A percentile compares a stretch with the other conserved stretches of the same genome.
These are phyloP conservation scores for Hypomyces rosellus DNA, from an alignment of 2,329 filamentous ascomycete genomes.

Conservation along the genomic window DNA sequence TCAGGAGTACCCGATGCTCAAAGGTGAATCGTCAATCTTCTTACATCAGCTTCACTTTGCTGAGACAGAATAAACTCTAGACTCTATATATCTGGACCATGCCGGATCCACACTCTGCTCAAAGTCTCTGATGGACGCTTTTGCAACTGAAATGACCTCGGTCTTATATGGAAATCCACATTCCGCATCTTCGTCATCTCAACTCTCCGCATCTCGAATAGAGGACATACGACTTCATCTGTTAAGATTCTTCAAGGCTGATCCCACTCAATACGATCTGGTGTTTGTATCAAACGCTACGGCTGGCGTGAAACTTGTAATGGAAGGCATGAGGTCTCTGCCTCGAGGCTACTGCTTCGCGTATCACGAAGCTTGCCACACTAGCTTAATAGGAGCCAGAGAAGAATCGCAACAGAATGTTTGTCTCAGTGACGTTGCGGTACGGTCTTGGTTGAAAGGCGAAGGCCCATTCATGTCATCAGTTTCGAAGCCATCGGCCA, in stretches of 20 bases:
- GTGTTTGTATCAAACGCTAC: slow-evolving; percentile 92
- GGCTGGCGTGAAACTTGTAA: slow-evolving; percentile 79
- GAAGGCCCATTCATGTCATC: slow-evolving; percentile 23
- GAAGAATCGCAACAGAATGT: slow-evolving; percentile 59
- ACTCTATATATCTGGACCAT: slow-evolving; percentile 81
- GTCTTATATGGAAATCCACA: slow-evolving; percentile 89
- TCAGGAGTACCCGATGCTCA: slow-evolving; percentile 63
- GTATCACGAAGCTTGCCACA: slow-evolving; percentile 81
- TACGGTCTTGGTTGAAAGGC: slow-evolving; percentile 58
- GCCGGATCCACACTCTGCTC: slow-evolving; percentile 83
- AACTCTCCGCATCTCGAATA: slow-evolving; percentile 65
- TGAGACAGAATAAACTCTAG: slow-evolving; percentile 33
- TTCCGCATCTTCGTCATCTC: slow-evolving; percentile 76
- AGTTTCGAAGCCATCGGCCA: slow-evolving; percentile 18
- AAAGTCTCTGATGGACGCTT: slow-evolving; percentile 73
- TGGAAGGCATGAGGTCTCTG: slow-evolving; percentile 65
- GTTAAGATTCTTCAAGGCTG: slow-evolving; percentile 72
- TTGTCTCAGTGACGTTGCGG: slow-evolving; percentile 61
- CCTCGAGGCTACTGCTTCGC: slow-evolving; percentile 71
- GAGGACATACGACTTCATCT: slow-evolving; percentile 68
- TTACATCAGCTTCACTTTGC: not conserved
- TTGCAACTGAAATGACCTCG: slow-evolving; percentile 69
- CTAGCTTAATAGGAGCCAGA: slow-evolving; percentile 75
- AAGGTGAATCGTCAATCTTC: slow-evolving; percentile 39
- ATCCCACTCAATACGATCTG: slow-evolving; percentile 75